Evolutionary conservation across 2,329 filamentous ascomycete genomes (phyloP), one percentile per base, ranked within the genome.

Genomic region (Colletotrichum melonis): DNA sequence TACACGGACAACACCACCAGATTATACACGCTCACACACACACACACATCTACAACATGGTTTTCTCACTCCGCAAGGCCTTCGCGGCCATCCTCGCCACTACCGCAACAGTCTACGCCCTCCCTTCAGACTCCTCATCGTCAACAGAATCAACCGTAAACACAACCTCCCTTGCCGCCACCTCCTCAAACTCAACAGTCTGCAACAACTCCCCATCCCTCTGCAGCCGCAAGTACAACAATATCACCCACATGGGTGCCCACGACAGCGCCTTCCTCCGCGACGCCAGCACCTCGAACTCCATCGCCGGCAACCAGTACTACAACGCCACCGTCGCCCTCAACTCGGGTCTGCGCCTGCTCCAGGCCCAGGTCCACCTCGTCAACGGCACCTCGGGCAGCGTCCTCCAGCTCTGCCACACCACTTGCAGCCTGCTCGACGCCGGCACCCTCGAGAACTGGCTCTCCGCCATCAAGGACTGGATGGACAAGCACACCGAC

Each of bases 171-270:
- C 58, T 78, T 1, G 65, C 75, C 22, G 70, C 76, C 5, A 35
- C 75, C 8, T 75, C 81, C 69, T 67, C 80, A 76, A 73, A 84
- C 76, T 73, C 81, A 12, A 83, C 82, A 26, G 90, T 91, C 38
- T 97, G 94, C 88, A 97, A 97, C 84, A 96, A 96, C 86, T 95
- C 93, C 1, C 93, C 93, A 0, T 84, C 87, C 56, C 88, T 97
- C 54, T 97, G 94, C 86, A 85, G 84, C 74, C 90, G 90, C 75
- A 84, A 89, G 22, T 97, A 97, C 85, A 92, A 91, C 83, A 90
- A 93, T 76, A 89, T 97, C 77, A 95, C 94, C 3, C 89, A 95
- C 81, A 89, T 96, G 78, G 93, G 93, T 26, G 93, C 92, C 22
- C 94, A 95, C 83, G 89, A 95, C 83, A 91, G 90, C 74, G 87